Base-by-base conservation (phyloP, 2,329 filamentous ascomycete species). In the Mycosphaerella sp. region DNA sequence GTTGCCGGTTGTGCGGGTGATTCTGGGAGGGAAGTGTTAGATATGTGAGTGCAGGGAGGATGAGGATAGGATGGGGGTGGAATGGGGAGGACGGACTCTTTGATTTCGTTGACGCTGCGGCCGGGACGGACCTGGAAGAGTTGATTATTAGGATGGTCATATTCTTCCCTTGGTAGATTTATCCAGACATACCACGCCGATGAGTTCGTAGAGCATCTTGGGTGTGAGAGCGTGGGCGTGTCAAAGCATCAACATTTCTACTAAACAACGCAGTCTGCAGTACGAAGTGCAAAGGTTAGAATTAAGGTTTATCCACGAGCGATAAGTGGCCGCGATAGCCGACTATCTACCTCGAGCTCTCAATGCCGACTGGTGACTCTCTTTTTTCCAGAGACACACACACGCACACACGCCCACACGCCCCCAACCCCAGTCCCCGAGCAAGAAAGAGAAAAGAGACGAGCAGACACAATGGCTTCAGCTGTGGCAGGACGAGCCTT, bases 201-300 rank as follows among this genome's bases (percentile, higher is more conserved):
- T 93, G 67, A 97, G 77, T 76, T 98, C 93, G 78, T 98, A 98
- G 74, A 98, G 77, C 93, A 98, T 47, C 3, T 34, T 51, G 41
- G 16, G 5, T 12, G 36, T 40, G 35, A 35, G 16, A 13, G 39
- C 8, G 39, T 21, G 7, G 8, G 12, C 9, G 39, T 8, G 1
- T 21, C 16, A 2, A 17, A 14, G 36, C 12, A 16, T 39, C 3
- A n/a, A n/a, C n/a, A n/a, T n/a, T n/a, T n/a, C n/a, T n/a, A n/a
- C n/a, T n/a, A n/a, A n/a, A n/a, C n/a, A n/a, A n/a, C n/a, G n/a
- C 36, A 10, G 6, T 34, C 10, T 13, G 10, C 30, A 34, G 6
- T 34, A 10, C 30, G 10, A 34, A 34, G 30, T 34, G 10, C 30
- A 34, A 25, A 6, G 21, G 21, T 25, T 25, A 25, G 21, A 25